Conservation (phyloP, 1,284 basidiomycete species). For the Trichosporon ovoides region DNA sequence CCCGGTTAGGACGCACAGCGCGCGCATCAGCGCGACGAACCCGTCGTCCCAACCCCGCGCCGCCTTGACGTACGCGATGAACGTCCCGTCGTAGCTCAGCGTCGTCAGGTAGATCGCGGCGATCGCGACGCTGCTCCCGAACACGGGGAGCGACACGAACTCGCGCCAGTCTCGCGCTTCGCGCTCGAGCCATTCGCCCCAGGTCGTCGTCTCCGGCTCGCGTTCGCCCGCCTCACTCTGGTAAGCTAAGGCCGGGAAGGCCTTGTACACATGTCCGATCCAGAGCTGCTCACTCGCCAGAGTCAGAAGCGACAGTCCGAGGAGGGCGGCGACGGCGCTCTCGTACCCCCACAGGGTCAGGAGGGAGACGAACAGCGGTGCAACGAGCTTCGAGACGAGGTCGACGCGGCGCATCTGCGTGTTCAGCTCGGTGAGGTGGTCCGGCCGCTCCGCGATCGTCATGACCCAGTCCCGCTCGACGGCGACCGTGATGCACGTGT, state of each 20-base stretch:
- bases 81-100: conserved; percentile 47
- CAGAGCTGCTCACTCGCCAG: conserved; percentile 41
- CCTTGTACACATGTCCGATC: conserved; percentile 45
- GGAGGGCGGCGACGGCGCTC: conserved; percentile 30
- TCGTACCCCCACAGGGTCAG: conserved; percentile 40
- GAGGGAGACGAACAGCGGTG: conserved; percentile 52
- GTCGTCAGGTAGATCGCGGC: conserved; percentile 52
- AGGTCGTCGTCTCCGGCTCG: background rate
- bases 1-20: conserved; percentile 29
- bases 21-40: conserved; percentile 50
- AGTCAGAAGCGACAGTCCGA: conserved; percentile 31
- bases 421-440: conserved; percentile 41
- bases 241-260: conserved; percentile 35
- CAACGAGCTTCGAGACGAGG: conserved; percentile 50
- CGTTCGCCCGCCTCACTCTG: background rate
- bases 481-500: conserved; percentile 50
- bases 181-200: conserved; percentile 11
- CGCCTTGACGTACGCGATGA: conserved; percentile 42
- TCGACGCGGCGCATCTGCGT: conserved; percentile 51
- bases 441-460: conserved; percentile 41
- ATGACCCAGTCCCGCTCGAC: conserved; percentile 54
- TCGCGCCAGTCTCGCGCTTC: conserved; percentile 47
- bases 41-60: conserved; percentile 42
- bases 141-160: conserved; percentile 49
- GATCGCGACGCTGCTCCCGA: conserved; percentile 44